Evolutionary conservation across 192 early-diverging fungal genomes (phyloP), one percentile per base, ranked within the genome.

Genomic region (Umbelopsis isabellina): DNA sequence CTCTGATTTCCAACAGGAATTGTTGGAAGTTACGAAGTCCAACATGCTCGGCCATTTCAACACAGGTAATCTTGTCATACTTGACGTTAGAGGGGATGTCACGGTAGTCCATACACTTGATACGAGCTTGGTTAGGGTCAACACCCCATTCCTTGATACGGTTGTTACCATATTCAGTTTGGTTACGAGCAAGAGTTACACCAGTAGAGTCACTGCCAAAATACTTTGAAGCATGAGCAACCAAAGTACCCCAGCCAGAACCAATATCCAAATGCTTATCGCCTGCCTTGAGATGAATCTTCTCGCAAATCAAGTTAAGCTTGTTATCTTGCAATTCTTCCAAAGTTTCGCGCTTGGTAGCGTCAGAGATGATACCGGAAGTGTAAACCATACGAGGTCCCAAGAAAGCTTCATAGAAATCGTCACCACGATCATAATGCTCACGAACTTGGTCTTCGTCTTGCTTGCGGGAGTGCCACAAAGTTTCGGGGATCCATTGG

Each of bases 31-130:
- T 89, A 78, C 92, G 87, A 68, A 99, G 87, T 72, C 97, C 97
- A 45, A 99, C 97, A 81, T 99, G 97, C 85, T 99, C 97, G 73
- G 97, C 95, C 97, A 99, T 99, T 78, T 98, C 97, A 68, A 99
- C 89, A 79, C 96, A 97, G 44, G 95, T 94, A 76, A 99, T 97
- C 83, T 95, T 94, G 89, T 99, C 84, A 87, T 88, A 99, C 79
- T 95, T 96, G 70, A 93, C 84, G 73, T 84, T 82, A 15, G 73
- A 74, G 45, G 97, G 94, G 70, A 97, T 97, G 78, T 99, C 97
- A 84, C 97, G 93, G 90, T 99, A 99, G 81, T 99, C 97, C 91
- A 93, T 94, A 88, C 92, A 94, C 72, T 92, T 76, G 68, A 99
- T 87, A 49, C 87, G 80, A 50, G 94, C 96, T 65, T 86, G 83